Conservation (phyloP, 1,284 basidiomycete species). For the Irpex lacteus region DNA sequence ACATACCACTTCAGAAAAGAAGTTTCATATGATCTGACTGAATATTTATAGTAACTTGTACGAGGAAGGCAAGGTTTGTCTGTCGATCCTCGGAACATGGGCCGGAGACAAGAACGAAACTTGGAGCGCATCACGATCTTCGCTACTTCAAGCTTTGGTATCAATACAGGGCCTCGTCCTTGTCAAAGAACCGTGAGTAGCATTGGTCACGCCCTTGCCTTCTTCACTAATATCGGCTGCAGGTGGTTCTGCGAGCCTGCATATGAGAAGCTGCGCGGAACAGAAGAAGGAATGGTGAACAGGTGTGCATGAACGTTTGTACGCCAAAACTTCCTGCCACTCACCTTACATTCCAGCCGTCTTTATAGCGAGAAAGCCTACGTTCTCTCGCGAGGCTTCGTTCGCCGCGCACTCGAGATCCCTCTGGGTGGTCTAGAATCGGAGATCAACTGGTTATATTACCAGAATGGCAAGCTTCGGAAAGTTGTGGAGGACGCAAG, state of each 20-base stretch:
- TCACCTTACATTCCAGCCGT: constrained; percentile 43
- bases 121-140: constrained; percentile 80
- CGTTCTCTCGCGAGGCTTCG: constrained; percentile 85
- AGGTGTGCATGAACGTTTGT: constrained; percentile 37
- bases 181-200: constrained; percentile 81
- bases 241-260: constrained; percentile 93
- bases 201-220: background rate
- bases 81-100: constrained; percentile 93
- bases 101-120: constrained; percentile 83
- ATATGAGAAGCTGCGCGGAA: constrained; percentile 86
- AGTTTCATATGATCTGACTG: constrained; percentile 3
- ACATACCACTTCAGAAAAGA: background rate
- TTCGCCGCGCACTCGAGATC: constrained; percentile 80
- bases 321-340: background rate
- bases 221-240: background rate
- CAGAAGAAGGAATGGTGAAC: constrained; percentile 86
- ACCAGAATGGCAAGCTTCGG: constrained; percentile 57
- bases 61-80: constrained; percentile 93
- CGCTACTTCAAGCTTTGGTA: constrained; percentile 88
- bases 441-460: constrained; percentile 79
- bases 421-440: constrained; percentile 69
- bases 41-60: constrained; percentile 71
- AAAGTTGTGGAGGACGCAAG: constrained; percentile 69
- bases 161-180: constrained; percentile 93
- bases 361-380: constrained; percentile 92